These are phyloP conservation scores for Gonapodya sp. DNA, from an alignment of 192 early-diverging fungal genomes.

Conservation along the genomic window DNA sequence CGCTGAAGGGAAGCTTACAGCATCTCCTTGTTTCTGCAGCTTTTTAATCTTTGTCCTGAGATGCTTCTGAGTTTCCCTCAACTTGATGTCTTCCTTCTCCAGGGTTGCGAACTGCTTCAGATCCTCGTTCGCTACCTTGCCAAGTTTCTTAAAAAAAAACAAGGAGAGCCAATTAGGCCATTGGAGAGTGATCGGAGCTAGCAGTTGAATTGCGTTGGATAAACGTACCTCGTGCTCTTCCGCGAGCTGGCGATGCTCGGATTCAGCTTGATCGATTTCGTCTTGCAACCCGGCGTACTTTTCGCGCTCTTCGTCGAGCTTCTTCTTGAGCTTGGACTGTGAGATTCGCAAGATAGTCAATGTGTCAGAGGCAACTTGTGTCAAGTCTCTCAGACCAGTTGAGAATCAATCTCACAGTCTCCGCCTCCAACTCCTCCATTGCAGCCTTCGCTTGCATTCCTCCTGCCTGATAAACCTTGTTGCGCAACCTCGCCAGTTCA, in stretches of 20 bases:
- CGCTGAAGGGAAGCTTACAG: not conserved
- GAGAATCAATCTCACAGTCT: not conserved
- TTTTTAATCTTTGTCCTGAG: slow-evolving; percentile 12
- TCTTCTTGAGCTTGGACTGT: slow-evolving; percentile 38
- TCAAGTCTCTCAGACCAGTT: too few relatives aligned
- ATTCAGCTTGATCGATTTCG: slow-evolving; percentile 53
- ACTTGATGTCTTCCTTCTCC: slow-evolving; percentile 9
- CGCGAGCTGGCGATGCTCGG: slow-evolving; percentile 25
- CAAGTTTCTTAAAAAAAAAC: slow-evolving; percentile 24
- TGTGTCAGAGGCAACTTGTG: too few relatives aligned
- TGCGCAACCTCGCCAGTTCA: slow-evolving; percentile 58
- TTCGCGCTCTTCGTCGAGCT: slow-evolving; percentile 46
- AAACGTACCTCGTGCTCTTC: slow-evolving; percentile 50
- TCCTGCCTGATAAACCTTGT: slow-evolving; percentile 58
- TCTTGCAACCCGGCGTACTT: slow-evolving; percentile 53
- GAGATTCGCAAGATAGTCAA: too few relatives aligned
- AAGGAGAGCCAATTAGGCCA: not conserved
- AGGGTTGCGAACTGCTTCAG: slow-evolving; percentile 46
- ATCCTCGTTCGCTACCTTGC: slow-evolving; percentile 45
- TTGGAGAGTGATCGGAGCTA: not conserved
- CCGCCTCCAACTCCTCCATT: not conserved
- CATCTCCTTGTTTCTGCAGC: slow-evolving; percentile 6
- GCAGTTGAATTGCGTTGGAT: not conserved
- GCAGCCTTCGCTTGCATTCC: not conserved
- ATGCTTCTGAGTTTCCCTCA: slow-evolving; percentile 11